Percentiles rank a stretch among this genome's conserved stretches.
Conservation (phyloP, 768 basidiomycete species). For the Neoboletus magnificus region DNA sequence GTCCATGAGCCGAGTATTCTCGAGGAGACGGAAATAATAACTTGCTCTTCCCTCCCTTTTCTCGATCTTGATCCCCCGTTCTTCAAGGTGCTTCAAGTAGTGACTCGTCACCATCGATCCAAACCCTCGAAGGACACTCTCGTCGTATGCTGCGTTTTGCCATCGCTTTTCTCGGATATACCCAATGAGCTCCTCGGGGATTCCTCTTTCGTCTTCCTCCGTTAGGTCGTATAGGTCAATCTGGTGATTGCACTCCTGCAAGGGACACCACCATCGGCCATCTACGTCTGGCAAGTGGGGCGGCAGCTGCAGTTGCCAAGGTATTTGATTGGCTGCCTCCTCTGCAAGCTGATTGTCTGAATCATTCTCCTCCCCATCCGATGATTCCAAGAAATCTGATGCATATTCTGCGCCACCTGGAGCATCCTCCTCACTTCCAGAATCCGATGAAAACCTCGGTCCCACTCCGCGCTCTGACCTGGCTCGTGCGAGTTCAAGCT, state of each 20-base stretch:
- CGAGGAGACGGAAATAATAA: background rate
- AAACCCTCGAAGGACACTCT: constrained; percentile 23
- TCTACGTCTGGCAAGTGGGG: constrained; percentile 42
- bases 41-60: constrained; percentile 20
- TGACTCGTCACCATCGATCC: constrained; percentile 24
- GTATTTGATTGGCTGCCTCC: constrained; percentile 32
- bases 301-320: constrained; percentile 31
- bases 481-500: constrained; percentile 15
- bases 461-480: background rate
- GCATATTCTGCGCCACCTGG: constrained; percentile 39
- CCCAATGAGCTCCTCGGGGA: constrained; percentile 20
- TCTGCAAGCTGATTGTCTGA: constrained; percentile 22
- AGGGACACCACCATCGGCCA: constrained; percentile 53
- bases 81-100: constrained; percentile 23
- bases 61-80: constrained; percentile 17
- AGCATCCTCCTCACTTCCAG: constrained; percentile 20
- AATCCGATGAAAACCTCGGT: constrained; percentile 10
- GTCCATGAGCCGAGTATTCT: background rate
- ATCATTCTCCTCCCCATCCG: constrained; percentile 43
- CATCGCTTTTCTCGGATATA: constrained; percentile 35
- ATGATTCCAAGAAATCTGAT: constrained; percentile 56
- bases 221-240: constrained; percentile 47
- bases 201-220: constrained; percentile 28
- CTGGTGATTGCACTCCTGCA: constrained; percentile 38
- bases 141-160: constrained; percentile 34